These are phyloP conservation scores for Trichoderma koningiopsis DNA, from an alignment of 2,329 filamentous ascomycete genomes.

Conservation along the genomic window DNA sequence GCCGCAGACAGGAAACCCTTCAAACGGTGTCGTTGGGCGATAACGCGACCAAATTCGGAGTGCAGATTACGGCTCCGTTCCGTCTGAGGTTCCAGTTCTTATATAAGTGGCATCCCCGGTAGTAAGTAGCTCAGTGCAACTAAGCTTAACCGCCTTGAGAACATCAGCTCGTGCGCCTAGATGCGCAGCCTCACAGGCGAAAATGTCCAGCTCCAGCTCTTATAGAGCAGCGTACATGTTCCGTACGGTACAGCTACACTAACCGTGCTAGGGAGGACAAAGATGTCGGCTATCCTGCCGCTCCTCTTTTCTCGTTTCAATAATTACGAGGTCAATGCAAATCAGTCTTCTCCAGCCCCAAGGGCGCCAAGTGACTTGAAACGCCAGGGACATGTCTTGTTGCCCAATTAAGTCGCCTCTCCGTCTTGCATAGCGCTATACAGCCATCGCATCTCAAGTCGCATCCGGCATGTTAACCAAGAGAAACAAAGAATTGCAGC, in stretches of 20 bases:
- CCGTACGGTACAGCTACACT: neutral
- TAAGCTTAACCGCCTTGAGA: neutral
- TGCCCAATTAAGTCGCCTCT: neutral
- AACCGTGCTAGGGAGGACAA: neutral
- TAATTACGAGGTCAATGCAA: conserved; percentile 3
- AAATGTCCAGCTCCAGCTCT: neutral
- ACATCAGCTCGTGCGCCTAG: neutral
- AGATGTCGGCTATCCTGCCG: neutral
- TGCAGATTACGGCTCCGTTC: conserved; percentile 23
- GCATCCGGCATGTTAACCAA: neutral
- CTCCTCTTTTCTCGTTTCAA: neutral
- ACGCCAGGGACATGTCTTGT: neutral
- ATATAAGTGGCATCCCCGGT: neutral
- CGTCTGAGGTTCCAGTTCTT: neutral
- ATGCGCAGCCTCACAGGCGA: neutral
- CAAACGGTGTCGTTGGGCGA: neutral
- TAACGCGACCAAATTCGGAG: neutral
- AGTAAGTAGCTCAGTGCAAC: neutral
- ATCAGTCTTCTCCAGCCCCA: neutral
- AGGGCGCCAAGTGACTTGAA: conserved; percentile 6
- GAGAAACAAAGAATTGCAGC: neutral
- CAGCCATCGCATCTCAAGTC: neutral
- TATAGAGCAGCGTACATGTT: neutral
- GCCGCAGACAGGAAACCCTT: neutral
- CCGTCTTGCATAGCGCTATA: neutral